Evolutionary conservation across 83 land plant species (phyloP).

Genomic region (Isoetes engelmannii): DNA sequence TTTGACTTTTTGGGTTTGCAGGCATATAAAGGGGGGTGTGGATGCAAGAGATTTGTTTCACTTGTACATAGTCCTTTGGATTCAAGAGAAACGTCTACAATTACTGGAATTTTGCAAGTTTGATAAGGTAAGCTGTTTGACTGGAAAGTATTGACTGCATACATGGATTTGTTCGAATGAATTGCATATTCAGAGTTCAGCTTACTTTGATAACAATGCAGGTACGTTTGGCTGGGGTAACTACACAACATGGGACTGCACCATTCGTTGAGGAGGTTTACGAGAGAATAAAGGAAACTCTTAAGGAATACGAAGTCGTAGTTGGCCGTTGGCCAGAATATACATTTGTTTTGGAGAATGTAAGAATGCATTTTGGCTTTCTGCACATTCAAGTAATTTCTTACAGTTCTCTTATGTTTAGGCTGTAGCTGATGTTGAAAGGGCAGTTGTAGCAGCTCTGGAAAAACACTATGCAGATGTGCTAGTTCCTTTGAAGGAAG

Average conservation of each 20-base stretch:
- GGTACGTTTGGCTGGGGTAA: constrained; percentile 63
- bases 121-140: constrained; percentile 51
- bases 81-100: constrained; percentile 70
- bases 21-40: constrained; percentile 73
- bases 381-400: neutral
- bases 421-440: constrained; percentile 83
- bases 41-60: constrained; percentile 95
- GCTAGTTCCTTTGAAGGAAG: constrained; percentile 78
- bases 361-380: constrained; percentile 25
- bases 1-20: constrained; percentile 24
- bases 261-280: constrained; percentile 90
- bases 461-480: constrained; percentile 86
- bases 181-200: neutral
- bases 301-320: constrained; percentile 72
- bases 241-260: constrained; percentile 59
- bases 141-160: neutral
- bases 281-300: constrained; percentile 61
- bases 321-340: constrained; percentile 94
- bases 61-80: constrained; percentile 69
- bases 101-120: constrained; percentile 82
- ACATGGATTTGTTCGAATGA: neutral
- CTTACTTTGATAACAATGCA: constrained; percentile 10
- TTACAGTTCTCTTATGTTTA: constrained; percentile 16
- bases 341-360: constrained; percentile 69
- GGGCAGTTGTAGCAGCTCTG: constrained; percentile 67